Conservation (phyloP, 2,329 filamentous ascomycete species). For the Penicillium sp. region DNA sequence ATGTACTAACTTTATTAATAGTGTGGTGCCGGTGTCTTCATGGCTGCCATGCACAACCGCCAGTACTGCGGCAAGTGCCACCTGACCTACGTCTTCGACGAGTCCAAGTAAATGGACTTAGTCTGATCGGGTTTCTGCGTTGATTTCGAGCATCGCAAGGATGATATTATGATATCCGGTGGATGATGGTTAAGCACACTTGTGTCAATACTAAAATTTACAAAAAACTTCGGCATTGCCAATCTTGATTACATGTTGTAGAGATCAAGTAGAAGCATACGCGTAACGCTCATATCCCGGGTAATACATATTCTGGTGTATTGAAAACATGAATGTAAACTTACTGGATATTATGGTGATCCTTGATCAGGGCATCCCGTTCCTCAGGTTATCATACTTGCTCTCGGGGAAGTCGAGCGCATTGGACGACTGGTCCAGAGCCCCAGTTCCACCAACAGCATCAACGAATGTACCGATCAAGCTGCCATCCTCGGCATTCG, state of each 20-base stretch:
- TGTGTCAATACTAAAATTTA: conserved; percentile 17
- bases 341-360: not conserved
- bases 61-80: conserved; percentile 87
- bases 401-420: conserved; percentile 41
- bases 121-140: conserved; percentile 13
- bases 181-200: conserved; percentile 17
- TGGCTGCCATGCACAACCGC: conserved; percentile 99
- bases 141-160: conserved; percentile 13
- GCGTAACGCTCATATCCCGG: not conserved
- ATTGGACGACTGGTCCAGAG: conserved; percentile 39
- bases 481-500: conserved; percentile 51
- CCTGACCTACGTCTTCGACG: conserved; percentile 71
- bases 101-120: conserved; percentile 54
- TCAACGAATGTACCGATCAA: conserved; percentile 62
- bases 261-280: not conserved
- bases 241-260: conserved; percentile 3
- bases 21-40: conserved; percentile 99
- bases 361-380: conserved; percentile 12
- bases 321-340: not conserved
- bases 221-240: conserved; percentile 16
- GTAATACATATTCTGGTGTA: not conserved
- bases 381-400: conserved; percentile 41
- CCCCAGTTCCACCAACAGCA: conserved; percentile 31
- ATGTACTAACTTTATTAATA: conserved; percentile 47
- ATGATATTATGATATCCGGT: conserved; percentile 17